Conservation (phyloP, 2,329 filamentous ascomycete species). For the Trichophyton mentagrophytes region DNA sequence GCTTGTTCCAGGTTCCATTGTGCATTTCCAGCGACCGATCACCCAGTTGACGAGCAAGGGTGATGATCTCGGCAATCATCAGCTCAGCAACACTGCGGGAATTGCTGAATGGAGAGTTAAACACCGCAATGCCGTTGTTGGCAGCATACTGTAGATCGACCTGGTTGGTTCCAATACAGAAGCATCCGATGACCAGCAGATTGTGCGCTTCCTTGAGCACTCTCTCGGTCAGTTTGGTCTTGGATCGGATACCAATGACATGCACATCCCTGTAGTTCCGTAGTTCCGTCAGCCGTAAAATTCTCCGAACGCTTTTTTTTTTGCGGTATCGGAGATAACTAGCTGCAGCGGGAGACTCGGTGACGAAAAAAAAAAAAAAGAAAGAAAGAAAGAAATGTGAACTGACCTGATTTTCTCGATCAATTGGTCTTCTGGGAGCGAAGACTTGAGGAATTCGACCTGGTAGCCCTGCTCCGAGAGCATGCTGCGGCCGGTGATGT, state of each 20-base stretch:
- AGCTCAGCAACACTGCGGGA: constrained; percentile 93
- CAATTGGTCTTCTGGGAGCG: constrained; percentile 79
- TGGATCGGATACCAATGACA: constrained; percentile 94
- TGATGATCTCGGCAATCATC: constrained; percentile 87
- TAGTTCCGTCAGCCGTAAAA: not conserved
- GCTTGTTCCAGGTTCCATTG: constrained; percentile 92
- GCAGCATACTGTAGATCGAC: constrained; percentile 35
- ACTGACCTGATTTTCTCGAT: constrained; percentile 88
- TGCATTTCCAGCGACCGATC: constrained; percentile 94
- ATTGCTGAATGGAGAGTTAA: constrained; percentile 98
- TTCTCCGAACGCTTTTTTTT: not conserved
- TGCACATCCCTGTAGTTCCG: constrained; percentile 60
- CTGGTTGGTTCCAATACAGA: constrained; percentile 85
- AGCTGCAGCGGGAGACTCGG: not conserved
- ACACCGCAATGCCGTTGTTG: constrained; percentile 69
- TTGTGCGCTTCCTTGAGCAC: constrained; percentile 85
- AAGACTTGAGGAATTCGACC: constrained; percentile 81
- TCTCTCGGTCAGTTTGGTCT: constrained; percentile 81
- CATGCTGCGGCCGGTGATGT: constrained; percentile 75
- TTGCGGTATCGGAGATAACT: not conserved
- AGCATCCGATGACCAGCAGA: constrained; percentile 89
- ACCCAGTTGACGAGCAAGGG: constrained; percentile 77
- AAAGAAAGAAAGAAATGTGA: not conserved
- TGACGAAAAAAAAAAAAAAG: not conserved
- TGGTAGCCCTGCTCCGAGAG: constrained; percentile 82